These are phyloP conservation scores for Globisporangium nunn DNA, from an alignment of 352 stramenopile genomes.

Conservation along the genomic window DNA sequence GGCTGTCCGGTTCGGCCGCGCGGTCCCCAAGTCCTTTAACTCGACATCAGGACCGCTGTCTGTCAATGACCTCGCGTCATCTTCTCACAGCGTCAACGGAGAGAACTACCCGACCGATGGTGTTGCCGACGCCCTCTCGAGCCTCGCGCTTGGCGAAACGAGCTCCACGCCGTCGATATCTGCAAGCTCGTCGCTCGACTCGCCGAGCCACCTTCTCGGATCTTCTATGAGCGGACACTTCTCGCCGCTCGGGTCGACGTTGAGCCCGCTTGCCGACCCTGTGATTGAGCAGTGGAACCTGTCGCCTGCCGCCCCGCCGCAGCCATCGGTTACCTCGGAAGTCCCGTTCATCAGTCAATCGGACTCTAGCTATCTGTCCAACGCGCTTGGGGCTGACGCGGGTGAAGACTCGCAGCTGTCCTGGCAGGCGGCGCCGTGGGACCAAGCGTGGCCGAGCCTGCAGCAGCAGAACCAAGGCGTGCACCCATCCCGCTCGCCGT, in stretches of 20 bases:
- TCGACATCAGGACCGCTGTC: constrained; percentile 7
- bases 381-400: constrained; percentile 28
- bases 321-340: constrained; percentile 21
- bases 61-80: constrained; percentile 18
- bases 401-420: constrained; percentile 27
- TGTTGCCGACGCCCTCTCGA: constrained; percentile 65
- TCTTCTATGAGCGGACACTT: constrained; percentile 27
- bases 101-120: constrained; percentile 30
- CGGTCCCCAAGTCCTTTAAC: constrained; percentile 24
- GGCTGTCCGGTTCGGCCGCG: constrained; percentile 62
- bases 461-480: constrained; percentile 21
- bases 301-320: constrained; percentile 43
- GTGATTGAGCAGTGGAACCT: constrained; percentile 81
- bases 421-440: constrained; percentile 46
- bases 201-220: constrained; percentile 42
- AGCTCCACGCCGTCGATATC: constrained; percentile 39
- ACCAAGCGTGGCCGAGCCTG: constrained; percentile 45
- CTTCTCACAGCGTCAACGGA: constrained; percentile 24
- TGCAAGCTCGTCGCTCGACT: constrained; percentile 43
- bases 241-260: constrained; percentile 44
- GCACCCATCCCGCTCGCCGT: constrained; percentile 30
- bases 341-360: constrained; percentile 36
- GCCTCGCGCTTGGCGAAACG: constrained; percentile 50
- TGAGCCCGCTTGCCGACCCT: constrained; percentile 50
- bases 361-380: constrained; percentile 37